Conservation (phyloP, 2,329 filamentous ascomycete genomes). For the Myotisia sp. region DNA sequence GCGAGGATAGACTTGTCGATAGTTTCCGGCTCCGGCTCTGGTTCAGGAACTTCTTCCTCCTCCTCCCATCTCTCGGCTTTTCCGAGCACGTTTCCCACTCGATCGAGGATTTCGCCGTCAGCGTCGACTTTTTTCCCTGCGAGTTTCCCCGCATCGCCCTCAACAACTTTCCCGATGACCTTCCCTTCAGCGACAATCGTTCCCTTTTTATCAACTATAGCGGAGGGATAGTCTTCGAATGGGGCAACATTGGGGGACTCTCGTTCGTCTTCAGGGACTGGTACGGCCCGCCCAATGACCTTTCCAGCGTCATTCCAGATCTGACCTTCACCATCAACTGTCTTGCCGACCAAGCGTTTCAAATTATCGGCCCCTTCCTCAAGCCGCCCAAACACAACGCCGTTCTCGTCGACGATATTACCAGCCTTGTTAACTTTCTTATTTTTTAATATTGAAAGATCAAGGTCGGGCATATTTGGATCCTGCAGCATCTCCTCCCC, state of each 20-base stretch:
- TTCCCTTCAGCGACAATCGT: conserved; percentile 36
- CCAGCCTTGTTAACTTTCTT: conserved; percentile 31
- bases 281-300: conserved; percentile 46
- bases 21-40: conserved; percentile 32
- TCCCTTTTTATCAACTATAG: conserved; percentile 35
- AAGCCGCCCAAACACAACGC: conserved; percentile 42
- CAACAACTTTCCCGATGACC: conserved; percentile 37
- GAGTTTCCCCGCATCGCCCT: conserved; percentile 47
- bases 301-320: conserved; percentile 48
- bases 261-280: conserved; percentile 25
- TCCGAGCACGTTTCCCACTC: conserved; percentile 47
- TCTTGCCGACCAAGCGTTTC: conserved; percentile 41
- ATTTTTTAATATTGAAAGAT: conserved; percentile 25
- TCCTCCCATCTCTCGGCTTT: conserved; percentile 40
- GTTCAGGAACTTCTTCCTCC: too few relatives aligned
- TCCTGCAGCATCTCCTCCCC: too few relatives aligned
- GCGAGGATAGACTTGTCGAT: conserved; percentile 40
- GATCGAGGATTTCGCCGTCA: conserved; percentile 49
- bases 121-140: conserved; percentile 46
- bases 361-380: conserved; percentile 47
- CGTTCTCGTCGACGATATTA: conserved; percentile 30
- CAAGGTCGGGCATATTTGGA: too few relatives aligned
- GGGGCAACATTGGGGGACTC: conserved; percentile 23
- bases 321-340: conserved; percentile 45
- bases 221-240: conserved; percentile 34